Evolutionary conservation across 176 grass and related monocot species (phyloP).

Genomic region (Carex myosuroides): DNA sequence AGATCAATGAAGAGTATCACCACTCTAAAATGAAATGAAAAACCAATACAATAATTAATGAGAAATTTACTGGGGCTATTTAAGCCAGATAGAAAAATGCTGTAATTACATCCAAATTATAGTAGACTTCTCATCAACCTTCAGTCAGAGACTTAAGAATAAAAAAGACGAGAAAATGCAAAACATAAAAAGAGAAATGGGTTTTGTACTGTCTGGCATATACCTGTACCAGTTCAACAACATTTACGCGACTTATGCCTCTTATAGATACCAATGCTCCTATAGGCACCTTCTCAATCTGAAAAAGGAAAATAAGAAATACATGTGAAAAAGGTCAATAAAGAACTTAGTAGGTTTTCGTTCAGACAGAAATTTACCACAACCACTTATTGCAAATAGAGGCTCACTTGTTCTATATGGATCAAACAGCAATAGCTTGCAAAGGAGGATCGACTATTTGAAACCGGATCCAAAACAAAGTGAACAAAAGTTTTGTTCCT

Average conservation of each 20-base stretch:
- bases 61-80: constrained; percentile 1
- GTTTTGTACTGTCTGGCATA: neutral
- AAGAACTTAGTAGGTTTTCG: neutral
- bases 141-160: neutral
- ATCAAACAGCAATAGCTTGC: constrained; percentile 82
- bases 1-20: constrained; percentile 53
- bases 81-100: constrained; percentile 26
- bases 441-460: constrained; percentile 58
- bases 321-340: neutral
- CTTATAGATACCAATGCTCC: constrained; percentile 81
- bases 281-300: constrained; percentile 76
- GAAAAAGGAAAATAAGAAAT: constrained; percentile 35
- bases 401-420: constrained; percentile 77
- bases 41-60: constrained; percentile 12
- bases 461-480: constrained; percentile 79
- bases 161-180: neutral
- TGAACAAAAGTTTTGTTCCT: constrained; percentile 78
- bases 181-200: neutral
- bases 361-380: neutral
- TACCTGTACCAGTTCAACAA: constrained; percentile 70
- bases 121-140: neutral
- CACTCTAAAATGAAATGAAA: constrained; percentile 44
- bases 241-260: constrained; percentile 77
- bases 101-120: neutral
- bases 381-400: neutral